phyloP scores from a whole-genome alignment of 2,329 filamentous ascomycete genomes.

The Ramularia endophylla region DNA sequence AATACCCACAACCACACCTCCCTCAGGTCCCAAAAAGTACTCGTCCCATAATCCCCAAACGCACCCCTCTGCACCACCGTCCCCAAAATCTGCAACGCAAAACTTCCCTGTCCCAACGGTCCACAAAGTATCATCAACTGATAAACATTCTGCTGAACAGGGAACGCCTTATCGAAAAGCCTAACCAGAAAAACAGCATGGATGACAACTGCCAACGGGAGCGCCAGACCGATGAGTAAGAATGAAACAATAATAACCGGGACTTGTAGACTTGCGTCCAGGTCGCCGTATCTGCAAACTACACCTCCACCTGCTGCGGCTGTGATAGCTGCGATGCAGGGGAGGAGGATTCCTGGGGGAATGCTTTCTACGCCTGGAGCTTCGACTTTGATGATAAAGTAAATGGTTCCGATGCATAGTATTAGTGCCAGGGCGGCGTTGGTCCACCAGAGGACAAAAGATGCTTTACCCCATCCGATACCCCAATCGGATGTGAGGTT shows the following conservation, averaged over 20 bases:
- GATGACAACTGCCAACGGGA: too few relatives aligned
- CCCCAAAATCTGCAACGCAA: constrained; percentile 14
- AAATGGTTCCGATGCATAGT: constrained; percentile 8
- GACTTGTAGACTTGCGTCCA: too few relatives aligned
- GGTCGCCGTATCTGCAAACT: too few relatives aligned
- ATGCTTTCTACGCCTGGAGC: too few relatives aligned
- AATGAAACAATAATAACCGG: too few relatives aligned
- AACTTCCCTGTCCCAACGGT: constrained; percentile 13
- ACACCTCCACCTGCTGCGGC: too few relatives aligned
- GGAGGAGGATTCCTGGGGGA: too few relatives aligned
- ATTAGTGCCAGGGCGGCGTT: constrained; percentile 7
- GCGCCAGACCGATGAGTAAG: too few relatives aligned
- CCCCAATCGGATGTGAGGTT: too few relatives aligned
- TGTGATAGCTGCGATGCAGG: too few relatives aligned
- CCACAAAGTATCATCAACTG: constrained; percentile 17
- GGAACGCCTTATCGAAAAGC: constrained; percentile 9
- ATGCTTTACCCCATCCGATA: constrained; percentile 8
- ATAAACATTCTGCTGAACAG: constrained; percentile 11
- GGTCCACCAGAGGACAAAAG: constrained; percentile 14
- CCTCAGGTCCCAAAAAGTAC: too few relatives aligned
- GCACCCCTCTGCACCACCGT: constrained; percentile 9
- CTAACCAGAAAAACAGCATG: constrained; percentile 8
- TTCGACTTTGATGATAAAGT: too few relatives aligned
- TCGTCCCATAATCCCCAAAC: constrained; percentile 7
- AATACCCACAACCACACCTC: constrained; percentile 2